A percentile compares a stretch with the other conserved stretches of the same genome.
phyloP scores from a whole-genome alignment of 202 grass and related monocot genomes.

The Schoenoplectus triqueter region DNA sequence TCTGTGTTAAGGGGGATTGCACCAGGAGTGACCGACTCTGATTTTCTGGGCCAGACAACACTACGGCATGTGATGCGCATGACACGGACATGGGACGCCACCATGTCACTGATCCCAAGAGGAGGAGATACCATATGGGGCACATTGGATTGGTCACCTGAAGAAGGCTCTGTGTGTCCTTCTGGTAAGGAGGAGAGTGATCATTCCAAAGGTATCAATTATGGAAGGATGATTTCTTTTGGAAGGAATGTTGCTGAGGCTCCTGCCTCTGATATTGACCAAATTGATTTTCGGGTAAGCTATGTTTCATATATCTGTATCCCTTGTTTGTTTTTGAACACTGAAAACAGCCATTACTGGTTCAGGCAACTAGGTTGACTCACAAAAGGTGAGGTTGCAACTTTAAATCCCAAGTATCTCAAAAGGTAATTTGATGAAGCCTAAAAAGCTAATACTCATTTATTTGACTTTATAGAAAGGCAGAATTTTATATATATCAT shows the following conservation, averaged over 20 bases:
- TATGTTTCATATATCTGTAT: slow-evolving; percentile 11
- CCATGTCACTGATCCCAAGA: slow-evolving; percentile 60
- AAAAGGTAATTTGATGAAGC: neutral
- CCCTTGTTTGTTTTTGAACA: neutral
- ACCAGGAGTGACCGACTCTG: slow-evolving; percentile 54
- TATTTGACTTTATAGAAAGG: neutral
- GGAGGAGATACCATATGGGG: slow-evolving; percentile 62
- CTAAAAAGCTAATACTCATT: neutral
- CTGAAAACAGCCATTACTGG: neutral
- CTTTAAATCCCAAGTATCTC: neutral
- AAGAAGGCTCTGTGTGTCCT: slow-evolving; percentile 42
- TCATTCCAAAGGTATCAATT: slow-evolving; percentile 39
- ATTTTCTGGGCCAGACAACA: slow-evolving; percentile 50
- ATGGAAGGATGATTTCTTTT: slow-evolving; percentile 58
- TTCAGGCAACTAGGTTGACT: neutral
- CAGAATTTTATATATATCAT: too few relatives aligned
- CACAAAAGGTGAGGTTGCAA: neutral
- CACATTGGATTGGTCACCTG: slow-evolving; percentile 53
- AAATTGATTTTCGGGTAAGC: slow-evolving; percentile 51
- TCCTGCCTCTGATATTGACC: slow-evolving; percentile 42
- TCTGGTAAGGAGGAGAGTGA: slow-evolving; percentile 40
- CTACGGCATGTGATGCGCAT: slow-evolving; percentile 55
- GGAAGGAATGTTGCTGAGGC: slow-evolving; percentile 45
- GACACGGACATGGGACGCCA: slow-evolving; percentile 60
- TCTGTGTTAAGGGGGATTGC: slow-evolving; percentile 44